Percentiles rank a stretch among this genome's conserved stretches.
phyloP scores from a whole-genome alignment of 176 grass and related monocot species.

The barley (Hordeum vulgare) region DNA sequence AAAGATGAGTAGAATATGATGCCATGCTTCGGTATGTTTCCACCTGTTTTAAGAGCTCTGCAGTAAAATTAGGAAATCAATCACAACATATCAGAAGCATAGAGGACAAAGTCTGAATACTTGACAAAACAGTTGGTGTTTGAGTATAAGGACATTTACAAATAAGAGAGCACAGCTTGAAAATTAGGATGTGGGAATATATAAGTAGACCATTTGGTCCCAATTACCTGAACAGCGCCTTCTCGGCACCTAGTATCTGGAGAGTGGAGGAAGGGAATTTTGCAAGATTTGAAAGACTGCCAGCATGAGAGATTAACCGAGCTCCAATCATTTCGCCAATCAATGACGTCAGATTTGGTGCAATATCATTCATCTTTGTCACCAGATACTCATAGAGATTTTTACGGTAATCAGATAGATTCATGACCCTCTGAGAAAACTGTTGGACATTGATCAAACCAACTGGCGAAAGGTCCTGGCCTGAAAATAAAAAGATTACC shows the following conservation, averaged over 20 bases:
- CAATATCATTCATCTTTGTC: slow-evolving; percentile 96
- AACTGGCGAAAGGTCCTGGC: slow-evolving; percentile 81
- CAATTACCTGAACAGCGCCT: slow-evolving; percentile 92
- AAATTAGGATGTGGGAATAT: not conserved
- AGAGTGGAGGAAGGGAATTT: slow-evolving; percentile 89
- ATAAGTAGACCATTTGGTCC: not conserved
- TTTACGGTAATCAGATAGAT: slow-evolving; percentile 89
- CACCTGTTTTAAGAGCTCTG: slow-evolving; percentile 83
- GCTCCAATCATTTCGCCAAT: slow-evolving; percentile 94
- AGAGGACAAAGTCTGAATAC: not conserved
- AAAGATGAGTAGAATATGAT: slow-evolving; percentile 98
- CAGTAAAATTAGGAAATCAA: not conserved
- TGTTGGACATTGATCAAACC: slow-evolving; percentile 90
- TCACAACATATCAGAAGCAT: not conserved
- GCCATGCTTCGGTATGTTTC: slow-evolving; percentile 95
- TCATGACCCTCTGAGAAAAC: slow-evolving; percentile 84
- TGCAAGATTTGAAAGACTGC: slow-evolving; percentile 97
- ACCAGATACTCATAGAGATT: slow-evolving; percentile 94
- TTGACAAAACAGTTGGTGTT: not conserved
- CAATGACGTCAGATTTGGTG: slow-evolving; percentile 79
- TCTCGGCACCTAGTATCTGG: slow-evolving; percentile 97
- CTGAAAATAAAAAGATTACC: slow-evolving; percentile 26
- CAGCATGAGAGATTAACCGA: slow-evolving; percentile 90
- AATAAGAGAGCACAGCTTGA: not conserved
- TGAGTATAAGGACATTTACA: not conserved